Evolutionary conservation across 2,329 filamentous ascomycete species (phyloP), one percentile per base, ranked within the genome.

Genomic region (Talaromyces albobiverticillius): DNA sequence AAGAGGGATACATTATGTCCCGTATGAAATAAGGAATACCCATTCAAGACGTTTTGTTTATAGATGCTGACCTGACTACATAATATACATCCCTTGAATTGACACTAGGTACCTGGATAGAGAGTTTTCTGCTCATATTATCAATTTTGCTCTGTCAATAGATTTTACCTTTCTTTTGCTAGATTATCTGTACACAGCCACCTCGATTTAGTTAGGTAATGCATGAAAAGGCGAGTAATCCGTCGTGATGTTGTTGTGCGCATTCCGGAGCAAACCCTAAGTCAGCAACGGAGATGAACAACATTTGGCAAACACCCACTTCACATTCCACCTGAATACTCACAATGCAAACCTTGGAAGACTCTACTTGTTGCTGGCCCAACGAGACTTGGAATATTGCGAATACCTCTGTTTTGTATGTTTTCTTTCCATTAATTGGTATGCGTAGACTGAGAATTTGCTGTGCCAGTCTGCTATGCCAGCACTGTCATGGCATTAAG

Each of bases 231-330:
- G 22, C 9, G n/a, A n/a, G n/a, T n/a, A n/a, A n/a, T n/a, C n/a
- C n/a, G n/a, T n/a, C n/a, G n/a, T 14, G 7, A 54, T 29, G 52
- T 49, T 41, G 38, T 51, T n/a, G 16, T 26, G 26, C 14, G 26
- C 53, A 54, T 54, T 54, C 53, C 46, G 5, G 20, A 31, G 11
- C 16, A 41, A 54, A 51, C 53, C 53, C 53, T 54, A 50, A 41
- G 18, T 25, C 9, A 6, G 14, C 29, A n/a, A 41, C 16, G 16
- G 5, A n/a, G 8, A 38, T 9, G 2, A 40, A 22, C 16, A 40
- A 40, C 18, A 31, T 23, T 29, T 18, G 3, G 9, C 10, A 42
- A n/a, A 8, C 16, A 42, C 9, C 42, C 42, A 38, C 31, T 45
- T 31, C 18, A 43, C 53, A 50, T 50, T 38, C 22, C 23, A n/a